These are phyloP conservation scores for Scutellaria minor DNA, from an alignment of 257 asterid genomes.

Conservation along the genomic window DNA sequence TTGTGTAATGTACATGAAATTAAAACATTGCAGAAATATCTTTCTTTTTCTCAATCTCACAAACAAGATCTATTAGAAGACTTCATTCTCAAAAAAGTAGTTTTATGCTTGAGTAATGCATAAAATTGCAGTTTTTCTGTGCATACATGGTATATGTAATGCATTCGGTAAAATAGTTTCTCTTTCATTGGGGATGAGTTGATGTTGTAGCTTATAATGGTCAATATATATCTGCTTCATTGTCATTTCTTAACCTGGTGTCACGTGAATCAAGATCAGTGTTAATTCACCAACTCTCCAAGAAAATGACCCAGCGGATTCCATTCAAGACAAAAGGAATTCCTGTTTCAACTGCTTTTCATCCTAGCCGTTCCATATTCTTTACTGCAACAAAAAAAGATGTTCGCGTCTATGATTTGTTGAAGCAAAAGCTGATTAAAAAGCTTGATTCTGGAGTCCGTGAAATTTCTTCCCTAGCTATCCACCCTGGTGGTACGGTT, in stretches of 20 bases:
- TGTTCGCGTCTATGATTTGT: slow-evolving; percentile 80
- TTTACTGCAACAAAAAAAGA: slow-evolving; percentile 84
- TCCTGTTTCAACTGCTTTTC: slow-evolving; percentile 87
- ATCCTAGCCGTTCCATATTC: slow-evolving; percentile 84
- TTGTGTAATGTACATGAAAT: not conserved
- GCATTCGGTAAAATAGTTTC: not conserved
- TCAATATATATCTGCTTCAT: slow-evolving; percentile 13
- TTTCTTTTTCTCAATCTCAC: too few species aligned
- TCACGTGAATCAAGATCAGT: slow-evolving; percentile 83
- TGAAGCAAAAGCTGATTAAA: slow-evolving; percentile 75
- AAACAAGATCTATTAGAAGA: not conserved
- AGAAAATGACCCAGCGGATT: slow-evolving; percentile 66
- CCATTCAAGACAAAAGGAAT: slow-evolving; percentile 92
- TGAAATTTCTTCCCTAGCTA: slow-evolving; percentile 85
- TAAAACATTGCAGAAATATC: too few species aligned
- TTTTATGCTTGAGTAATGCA: slow-evolving; percentile 13
- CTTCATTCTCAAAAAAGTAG: not conserved
- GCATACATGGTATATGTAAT: not conserved
- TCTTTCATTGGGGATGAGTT: not conserved
- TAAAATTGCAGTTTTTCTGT: slow-evolving; percentile 9
- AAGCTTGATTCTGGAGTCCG: slow-evolving; percentile 92
- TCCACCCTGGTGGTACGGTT: slow-evolving; percentile 86
- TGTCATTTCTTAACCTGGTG: slow-evolving; percentile 65
- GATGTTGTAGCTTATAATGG: not conserved
- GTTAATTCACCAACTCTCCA: slow-evolving; percentile 82